Conservation (phyloP, 2,329 filamentous ascomycete genomes). For the Alternaria ethzedia region DNA sequence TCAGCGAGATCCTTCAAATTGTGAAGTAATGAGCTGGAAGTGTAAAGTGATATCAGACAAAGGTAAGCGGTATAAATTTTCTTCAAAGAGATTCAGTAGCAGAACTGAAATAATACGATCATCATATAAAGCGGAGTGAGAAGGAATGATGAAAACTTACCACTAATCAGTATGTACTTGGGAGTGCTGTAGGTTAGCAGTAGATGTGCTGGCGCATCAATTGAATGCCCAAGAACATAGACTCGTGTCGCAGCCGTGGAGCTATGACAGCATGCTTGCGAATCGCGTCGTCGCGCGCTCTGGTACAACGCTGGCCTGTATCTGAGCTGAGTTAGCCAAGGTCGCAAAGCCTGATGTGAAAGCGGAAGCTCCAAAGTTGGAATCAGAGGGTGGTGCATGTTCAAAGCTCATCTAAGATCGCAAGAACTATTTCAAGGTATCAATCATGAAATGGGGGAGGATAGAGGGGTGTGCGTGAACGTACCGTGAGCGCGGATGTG, state of each 20-base stretch:
- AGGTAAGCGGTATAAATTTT: slow-evolving; percentile 65
- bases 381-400: slow-evolving; percentile 68
- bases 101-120: slow-evolving; percentile 63
- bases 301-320: background rate
- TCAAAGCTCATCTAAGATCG: slow-evolving; percentile 62
- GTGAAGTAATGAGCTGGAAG: background rate
- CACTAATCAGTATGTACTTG: background rate
- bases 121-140: slow-evolving; percentile 36
- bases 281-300: background rate
- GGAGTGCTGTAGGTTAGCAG: background rate
- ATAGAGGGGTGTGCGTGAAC: slow-evolving; percentile 11
- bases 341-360: slow-evolving; percentile 14
- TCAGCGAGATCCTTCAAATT: slow-evolving; percentile 21
- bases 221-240: background rate
- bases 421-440: slow-evolving; percentile 61
- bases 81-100: slow-evolving; percentile 67
- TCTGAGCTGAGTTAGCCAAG: slow-evolving; percentile 28
- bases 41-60: slow-evolving; percentile 52
- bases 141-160: slow-evolving; percentile 21
- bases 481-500: slow-evolving; percentile 33
- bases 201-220: background rate
- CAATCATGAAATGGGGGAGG: slow-evolving; percentile 53
- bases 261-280: background rate
- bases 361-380: slow-evolving; percentile 11
- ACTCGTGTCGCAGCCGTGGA: background rate